Conservation (phyloP, 257 asterid genomes). For the Solanum chmielewskii region DNA sequence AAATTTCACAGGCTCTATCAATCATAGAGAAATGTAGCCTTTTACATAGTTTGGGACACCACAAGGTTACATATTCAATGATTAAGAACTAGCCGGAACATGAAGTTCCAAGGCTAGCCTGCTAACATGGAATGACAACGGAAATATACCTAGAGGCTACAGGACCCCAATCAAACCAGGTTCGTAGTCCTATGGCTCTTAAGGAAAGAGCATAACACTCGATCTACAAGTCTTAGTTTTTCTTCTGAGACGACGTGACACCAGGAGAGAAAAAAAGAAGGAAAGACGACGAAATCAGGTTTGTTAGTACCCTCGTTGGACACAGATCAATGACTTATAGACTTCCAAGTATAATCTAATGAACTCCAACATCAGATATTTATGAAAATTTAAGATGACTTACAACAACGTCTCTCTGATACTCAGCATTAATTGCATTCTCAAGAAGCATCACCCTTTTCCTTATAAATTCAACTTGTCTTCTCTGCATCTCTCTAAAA, state of each 20-base stretch:
- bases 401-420: constrained; percentile 51
- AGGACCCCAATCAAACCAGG: background rate
- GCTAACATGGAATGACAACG: background rate
- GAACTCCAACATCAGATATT: background rate
- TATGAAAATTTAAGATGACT: constrained; percentile 24
- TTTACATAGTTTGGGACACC: background rate
- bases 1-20: background rate
- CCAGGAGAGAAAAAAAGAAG: background rate
- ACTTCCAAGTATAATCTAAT: background rate
- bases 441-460: constrained; percentile 89
- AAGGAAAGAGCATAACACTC: background rate
- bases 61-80: background rate
- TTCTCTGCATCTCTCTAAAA: constrained; percentile 89
- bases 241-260: background rate
- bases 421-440: constrained; percentile 68
- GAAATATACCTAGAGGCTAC: background rate
- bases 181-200: background rate
- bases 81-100: background rate
- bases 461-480: constrained; percentile 84
- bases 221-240: background rate
- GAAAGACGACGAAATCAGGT: background rate
- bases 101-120: background rate
- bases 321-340: background rate
- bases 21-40: background rate
- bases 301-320: background rate